Evolutionary conservation across 2,329 filamentous ascomycete genomes (phyloP), one percentile per base, ranked within the genome.

Genomic region (Ophiostoma ulmi): DNA sequence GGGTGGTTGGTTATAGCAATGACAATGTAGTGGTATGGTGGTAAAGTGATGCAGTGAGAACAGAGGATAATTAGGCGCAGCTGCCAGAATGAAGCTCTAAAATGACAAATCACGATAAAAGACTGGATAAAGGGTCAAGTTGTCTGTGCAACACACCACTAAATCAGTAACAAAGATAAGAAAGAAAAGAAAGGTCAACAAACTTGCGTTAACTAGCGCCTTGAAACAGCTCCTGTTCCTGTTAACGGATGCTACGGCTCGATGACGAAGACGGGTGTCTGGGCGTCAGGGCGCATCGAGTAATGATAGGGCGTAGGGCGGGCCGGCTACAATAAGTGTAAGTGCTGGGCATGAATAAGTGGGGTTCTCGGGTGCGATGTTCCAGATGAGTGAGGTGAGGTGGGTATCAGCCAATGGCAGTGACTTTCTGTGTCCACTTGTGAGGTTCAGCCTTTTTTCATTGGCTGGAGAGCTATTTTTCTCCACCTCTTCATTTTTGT

Each of bases 161-260:
- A 48, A 48, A 3, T 3, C 20, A 20, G 7, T 7, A 48, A n/a
- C n/a, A 58, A 11, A 26, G 31, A 52, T 3, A 52, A 17, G 58
- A 35, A 6, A 14, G 13, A 63, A 17, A 63, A 63, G 26, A 63
- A 17, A 63, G 26, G 17, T 35, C 26, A 35, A 63, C 13, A 35
- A 14, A 11, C 22, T 35, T 11, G 26, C 20, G 52, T 63, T 13
- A 22, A 6, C 58, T 63, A 63, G 58, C 26, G 58, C 11, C 52
- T 58, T 63, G 58, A 35, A 63, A 63, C 58, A 35, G 58, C 58
- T 63, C 58, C 58, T 35, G 26, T 61, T 52, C 22, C 20, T 63
- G 14, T 26, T 7, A 17, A 63, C 58, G 58, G 58, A 63, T 63
- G 58, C 26, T 35, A n/a, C 58, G 58, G 58, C 58, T 63, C 22